A percentile compares a stretch with the other conserved stretches of the same genome.
phyloP scores from a whole-genome alignment of 2,329 filamentous ascomycete species.

The Phaeosphaeriaceae sp. region DNA sequence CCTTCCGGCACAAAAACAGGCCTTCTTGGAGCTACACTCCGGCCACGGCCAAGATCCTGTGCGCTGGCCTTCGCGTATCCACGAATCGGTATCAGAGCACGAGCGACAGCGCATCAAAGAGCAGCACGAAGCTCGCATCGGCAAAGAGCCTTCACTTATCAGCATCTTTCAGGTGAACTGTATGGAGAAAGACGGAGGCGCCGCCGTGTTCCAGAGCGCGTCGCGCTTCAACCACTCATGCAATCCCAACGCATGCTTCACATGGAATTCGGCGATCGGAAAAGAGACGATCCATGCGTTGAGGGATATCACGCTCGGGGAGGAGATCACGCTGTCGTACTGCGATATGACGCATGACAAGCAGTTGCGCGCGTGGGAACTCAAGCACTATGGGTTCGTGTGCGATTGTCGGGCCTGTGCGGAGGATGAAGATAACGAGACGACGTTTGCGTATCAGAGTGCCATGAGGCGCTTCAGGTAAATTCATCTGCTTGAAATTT shows the following conservation, averaged over 20 bases:
- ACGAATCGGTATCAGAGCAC: slow-evolving; percentile 16
- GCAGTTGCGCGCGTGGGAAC: slow-evolving; percentile 35
- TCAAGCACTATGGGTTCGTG: slow-evolving; percentile 47
- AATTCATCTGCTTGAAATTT: too few relatives aligned
- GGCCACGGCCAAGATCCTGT: slow-evolving; percentile 34
- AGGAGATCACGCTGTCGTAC: slow-evolving; percentile 50
- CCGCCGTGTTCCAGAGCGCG: slow-evolving; percentile 46
- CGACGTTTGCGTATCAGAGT: slow-evolving; percentile 34
- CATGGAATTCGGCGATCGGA: slow-evolving; percentile 40
- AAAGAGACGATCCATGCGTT: slow-evolving; percentile 46
- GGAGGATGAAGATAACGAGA: slow-evolving; percentile 34
- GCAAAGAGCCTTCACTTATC: slow-evolving; percentile 24
- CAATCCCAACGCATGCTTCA: slow-evolving; percentile 49
- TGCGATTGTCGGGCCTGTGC: slow-evolving; percentile 49
- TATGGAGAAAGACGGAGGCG: slow-evolving; percentile 43
- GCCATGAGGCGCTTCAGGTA: slow-evolving; percentile 35
- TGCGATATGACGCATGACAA: slow-evolving; percentile 44
- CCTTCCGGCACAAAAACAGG: slow-evolving; percentile 18
- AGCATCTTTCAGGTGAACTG: slow-evolving; percentile 53
- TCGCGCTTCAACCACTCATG: slow-evolving; percentile 53
- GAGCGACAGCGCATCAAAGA: slow-evolving; percentile 37
- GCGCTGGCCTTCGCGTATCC: slow-evolving; percentile 36
- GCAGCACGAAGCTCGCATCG: slow-evolving; percentile 40
- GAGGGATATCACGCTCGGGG: slow-evolving; percentile 41
- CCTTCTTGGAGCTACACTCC: slow-evolving; percentile 40